Conservation (phyloP, 441 rosid species). For the Pelargonium cotyledonis region DNA sequence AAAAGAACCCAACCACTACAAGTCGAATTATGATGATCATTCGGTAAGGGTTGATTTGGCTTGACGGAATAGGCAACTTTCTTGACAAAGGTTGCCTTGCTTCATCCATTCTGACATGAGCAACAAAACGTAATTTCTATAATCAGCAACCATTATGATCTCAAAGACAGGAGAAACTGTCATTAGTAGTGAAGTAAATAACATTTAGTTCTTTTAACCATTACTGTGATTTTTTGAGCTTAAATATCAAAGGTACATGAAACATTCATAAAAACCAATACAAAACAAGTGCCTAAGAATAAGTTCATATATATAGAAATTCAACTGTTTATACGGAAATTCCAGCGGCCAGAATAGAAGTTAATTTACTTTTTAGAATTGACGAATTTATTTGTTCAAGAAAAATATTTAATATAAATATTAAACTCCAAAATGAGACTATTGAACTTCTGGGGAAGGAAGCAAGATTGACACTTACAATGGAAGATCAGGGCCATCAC, state of each 20-base stretch:
- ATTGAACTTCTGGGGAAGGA: not conserved
- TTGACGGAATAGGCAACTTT: slow-evolving; percentile 36
- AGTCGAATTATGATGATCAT: slow-evolving; percentile 47
- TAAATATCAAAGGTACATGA: not conserved
- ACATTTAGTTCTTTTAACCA: not conserved
- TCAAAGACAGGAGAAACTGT: slow-evolving; percentile 47
- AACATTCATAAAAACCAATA: not conserved
- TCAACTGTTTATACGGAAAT: too few species aligned
- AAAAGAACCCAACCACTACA: slow-evolving; percentile 38
- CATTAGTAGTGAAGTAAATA: too few species aligned
- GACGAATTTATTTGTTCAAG: too few species aligned
- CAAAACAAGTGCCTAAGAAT: too few species aligned
- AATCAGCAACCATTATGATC: slow-evolving; percentile 5
- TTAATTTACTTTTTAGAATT: too few species aligned
- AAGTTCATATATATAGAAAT: too few species aligned
- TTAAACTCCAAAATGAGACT: too few species aligned
- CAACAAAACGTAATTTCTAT: slow-evolving; percentile 13
- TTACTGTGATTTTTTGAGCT: not conserved
- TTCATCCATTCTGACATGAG: slow-evolving; percentile 42
- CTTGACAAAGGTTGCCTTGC: slow-evolving; percentile 51
- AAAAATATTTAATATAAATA: too few species aligned
- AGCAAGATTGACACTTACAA: slow-evolving; percentile 30
- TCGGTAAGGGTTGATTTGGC: slow-evolving; percentile 51
- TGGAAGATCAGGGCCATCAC: slow-evolving; percentile 41
- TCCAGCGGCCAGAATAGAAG: too few species aligned